phyloP scores from a whole-genome alignment of 768 basidiomycete species.

The Cystobasidium ongulense region DNA sequence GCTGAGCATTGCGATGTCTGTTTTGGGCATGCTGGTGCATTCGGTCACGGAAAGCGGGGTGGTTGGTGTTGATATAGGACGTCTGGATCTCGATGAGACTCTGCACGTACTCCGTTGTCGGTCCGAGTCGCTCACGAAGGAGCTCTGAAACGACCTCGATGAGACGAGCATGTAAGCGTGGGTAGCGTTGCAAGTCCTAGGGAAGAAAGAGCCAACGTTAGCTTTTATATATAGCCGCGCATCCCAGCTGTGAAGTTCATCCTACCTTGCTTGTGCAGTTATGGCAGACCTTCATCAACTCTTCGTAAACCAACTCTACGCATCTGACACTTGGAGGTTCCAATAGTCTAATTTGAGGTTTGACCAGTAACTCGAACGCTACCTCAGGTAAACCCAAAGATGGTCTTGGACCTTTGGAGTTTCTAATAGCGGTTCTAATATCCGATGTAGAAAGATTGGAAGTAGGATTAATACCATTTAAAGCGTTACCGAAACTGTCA shows the following conservation, averaged over 20 bases:
- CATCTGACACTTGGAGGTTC: slow-evolving; percentile 91
- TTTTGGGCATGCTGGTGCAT: slow-evolving; percentile 6
- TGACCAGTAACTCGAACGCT: slow-evolving; percentile 91
- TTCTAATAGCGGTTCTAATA: slow-evolving; percentile 94
- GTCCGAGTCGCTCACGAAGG: slow-evolving; percentile 84
- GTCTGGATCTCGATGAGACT: slow-evolving; percentile 94
- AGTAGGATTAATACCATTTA: slow-evolving; percentile 81
- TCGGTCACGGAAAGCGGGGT: slow-evolving; percentile 65
- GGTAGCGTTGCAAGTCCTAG: slow-evolving; percentile 93
- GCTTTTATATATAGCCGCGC: background rate
- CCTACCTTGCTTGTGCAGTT: slow-evolving; percentile 61
- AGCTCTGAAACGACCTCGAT: slow-evolving; percentile 97
- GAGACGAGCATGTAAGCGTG: slow-evolving; percentile 79
- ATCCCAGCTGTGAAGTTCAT: background rate
- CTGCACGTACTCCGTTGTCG: slow-evolving; percentile 92
- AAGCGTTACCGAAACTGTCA: slow-evolving; percentile 88
- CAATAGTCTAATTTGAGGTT: slow-evolving; percentile 93
- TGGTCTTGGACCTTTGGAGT: slow-evolving; percentile 92
- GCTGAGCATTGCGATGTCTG: background rate
- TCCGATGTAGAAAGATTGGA: slow-evolving; percentile 84
- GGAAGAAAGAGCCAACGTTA: background rate
- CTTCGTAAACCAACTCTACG: slow-evolving; percentile 96
- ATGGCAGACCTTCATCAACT: slow-evolving; percentile 97
- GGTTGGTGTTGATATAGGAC: slow-evolving; percentile 98
- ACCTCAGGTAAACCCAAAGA: slow-evolving; percentile 94